Base-by-base conservation (phyloP, 305 asterid genomes). In the Rubia tinctorum region DNA sequence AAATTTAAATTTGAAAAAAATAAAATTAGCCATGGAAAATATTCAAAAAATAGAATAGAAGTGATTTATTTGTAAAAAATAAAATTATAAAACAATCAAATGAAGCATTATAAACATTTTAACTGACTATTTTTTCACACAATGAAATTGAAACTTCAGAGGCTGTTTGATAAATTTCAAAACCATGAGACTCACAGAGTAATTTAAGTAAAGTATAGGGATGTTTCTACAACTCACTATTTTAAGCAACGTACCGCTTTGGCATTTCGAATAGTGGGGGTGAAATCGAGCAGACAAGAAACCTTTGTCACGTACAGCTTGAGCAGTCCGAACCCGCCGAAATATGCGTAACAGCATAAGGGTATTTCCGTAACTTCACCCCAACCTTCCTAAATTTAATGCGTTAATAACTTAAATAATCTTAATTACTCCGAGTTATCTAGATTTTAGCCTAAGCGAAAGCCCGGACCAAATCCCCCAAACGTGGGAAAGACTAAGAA, bases 391-490 rank as follows among this genome's bases (percentile, higher is more conserved):
- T 60, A 53, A 53, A 60, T 60, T 10, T 7, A 39, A 37, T 51
- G 49, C 23, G 18, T 27, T 47, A 5, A 69, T 47, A 14, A 13
- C 34, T 40, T 49, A 0, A 37, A 37, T 30, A 53, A 5, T 58
- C 64, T 23, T 58, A 58, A 37, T 53, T 53, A 20, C 70, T 51
- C 22, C 59, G 5, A 53, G 59, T 51, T 20, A 30, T 66, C 79
- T 69, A 69, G 79, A 75, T 69, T 69, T 75, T 69, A 45, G 71
- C 45, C 20, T n/a, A 4, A 45, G 65, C 30, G n/a, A 69, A 75
- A 75, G 71, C 66, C 71, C 79, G 80, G 88, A 84, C 82, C 84
- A 73, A 79, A 86, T 80, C 86, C 84, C 86, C 84, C 86, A 77
- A 82, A 82, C 82, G 86, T 79, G 86, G 82, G 84, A 75, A 77